phyloP scores from a whole-genome alignment of 257 asterid genomes.

The Lavandula angustifolia region DNA sequence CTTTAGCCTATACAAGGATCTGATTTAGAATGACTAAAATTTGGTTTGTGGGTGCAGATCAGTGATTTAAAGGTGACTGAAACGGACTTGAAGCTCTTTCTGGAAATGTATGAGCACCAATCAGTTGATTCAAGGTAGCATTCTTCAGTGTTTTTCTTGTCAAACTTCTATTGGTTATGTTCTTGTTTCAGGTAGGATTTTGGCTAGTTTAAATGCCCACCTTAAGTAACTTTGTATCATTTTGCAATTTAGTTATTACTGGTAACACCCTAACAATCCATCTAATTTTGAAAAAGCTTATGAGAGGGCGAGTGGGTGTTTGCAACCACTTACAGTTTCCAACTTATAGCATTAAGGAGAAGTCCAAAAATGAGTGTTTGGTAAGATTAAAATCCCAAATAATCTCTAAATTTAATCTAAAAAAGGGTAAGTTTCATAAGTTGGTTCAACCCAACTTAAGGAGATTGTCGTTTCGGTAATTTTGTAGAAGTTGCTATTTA shows the following conservation, averaged over 20 bases:
- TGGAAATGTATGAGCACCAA: constrained; percentile 70
- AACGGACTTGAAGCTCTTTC: constrained; percentile 64
- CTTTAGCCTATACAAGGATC: constrained; percentile 11
- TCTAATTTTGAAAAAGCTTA: constrained; percentile 6
- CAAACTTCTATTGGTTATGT: constrained; percentile 14
- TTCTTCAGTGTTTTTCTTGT: constrained; percentile 5
- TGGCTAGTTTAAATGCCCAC: constrained; percentile 19
- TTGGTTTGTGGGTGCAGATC: constrained; percentile 56
- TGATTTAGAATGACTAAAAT: constrained; percentile 20
- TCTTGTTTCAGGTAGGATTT: constrained; percentile 13
- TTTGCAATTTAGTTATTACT: constrained; percentile 7
- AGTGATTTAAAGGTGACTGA: constrained; percentile 65
- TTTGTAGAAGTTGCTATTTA: too few relatives aligned
- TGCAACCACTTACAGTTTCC: too few relatives aligned
- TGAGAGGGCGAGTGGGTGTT: not conserved
- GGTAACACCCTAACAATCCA: not conserved
- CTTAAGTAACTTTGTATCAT: not conserved
- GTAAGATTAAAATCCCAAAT: too few relatives aligned
- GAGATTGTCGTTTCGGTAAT: too few relatives aligned
- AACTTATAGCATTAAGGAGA: too few relatives aligned
- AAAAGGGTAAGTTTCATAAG: too few relatives aligned
- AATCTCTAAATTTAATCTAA: too few relatives aligned
- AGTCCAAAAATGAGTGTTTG: too few relatives aligned
- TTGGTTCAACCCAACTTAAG: too few relatives aligned
- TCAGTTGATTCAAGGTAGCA: constrained; percentile 74